Percentiles rank a stretch among this genome's conserved stretches.
These are phyloP conservation scores for Chaetomium tenue DNA, from an alignment of 495 filamentous ascomycete genomes.

Conservation along the genomic window DNA sequence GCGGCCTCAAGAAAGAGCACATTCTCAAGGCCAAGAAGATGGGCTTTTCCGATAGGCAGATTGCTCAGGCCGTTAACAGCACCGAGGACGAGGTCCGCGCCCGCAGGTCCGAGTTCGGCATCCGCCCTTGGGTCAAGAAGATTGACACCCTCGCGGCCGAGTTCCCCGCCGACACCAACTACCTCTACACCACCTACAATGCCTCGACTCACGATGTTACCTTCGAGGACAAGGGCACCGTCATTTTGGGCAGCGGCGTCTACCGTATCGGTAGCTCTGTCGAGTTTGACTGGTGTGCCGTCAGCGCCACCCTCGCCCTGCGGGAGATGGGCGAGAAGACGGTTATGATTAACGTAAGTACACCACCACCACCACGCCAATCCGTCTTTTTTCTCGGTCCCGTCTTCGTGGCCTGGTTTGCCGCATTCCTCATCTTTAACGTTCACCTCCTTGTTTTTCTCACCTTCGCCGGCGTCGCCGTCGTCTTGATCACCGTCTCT, in stretches of 20 bases:
- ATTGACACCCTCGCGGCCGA: conserved; percentile 96
- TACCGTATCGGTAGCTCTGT: conserved; percentile 97
- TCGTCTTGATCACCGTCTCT: background rate
- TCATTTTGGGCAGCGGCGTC: conserved; percentile 90
- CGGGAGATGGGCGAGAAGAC: conserved; percentile 93
- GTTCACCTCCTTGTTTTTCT: background rate
- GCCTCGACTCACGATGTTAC: conserved; percentile 91
- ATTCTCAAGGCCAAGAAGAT: conserved; percentile 91
- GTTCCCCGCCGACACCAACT: conserved; percentile 97
- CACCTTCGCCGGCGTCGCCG: too few species aligned
- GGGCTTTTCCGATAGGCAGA: conserved; percentile 96
- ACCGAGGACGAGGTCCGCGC: conserved; percentile 89
- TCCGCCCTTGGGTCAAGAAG: conserved; percentile 91
- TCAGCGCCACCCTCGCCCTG: conserved; percentile 85
- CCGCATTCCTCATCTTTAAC: too few species aligned
- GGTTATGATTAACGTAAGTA: conserved; percentile 82
- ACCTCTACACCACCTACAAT: conserved; percentile 98
- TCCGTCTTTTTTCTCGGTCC: background rate
- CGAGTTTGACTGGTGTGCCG: conserved; percentile 98
- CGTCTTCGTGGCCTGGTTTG: too few species aligned
- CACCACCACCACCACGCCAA: background rate
- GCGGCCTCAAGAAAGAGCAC: conserved; percentile 81
- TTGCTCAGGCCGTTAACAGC: conserved; percentile 78
- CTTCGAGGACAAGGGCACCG: conserved; percentile 88
- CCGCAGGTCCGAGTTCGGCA: conserved; percentile 77